Percentiles rank a stretch among this genome's conserved stretches.
Conservation (phyloP, 257 asterid species). For the Cinchona pubescens region DNA sequence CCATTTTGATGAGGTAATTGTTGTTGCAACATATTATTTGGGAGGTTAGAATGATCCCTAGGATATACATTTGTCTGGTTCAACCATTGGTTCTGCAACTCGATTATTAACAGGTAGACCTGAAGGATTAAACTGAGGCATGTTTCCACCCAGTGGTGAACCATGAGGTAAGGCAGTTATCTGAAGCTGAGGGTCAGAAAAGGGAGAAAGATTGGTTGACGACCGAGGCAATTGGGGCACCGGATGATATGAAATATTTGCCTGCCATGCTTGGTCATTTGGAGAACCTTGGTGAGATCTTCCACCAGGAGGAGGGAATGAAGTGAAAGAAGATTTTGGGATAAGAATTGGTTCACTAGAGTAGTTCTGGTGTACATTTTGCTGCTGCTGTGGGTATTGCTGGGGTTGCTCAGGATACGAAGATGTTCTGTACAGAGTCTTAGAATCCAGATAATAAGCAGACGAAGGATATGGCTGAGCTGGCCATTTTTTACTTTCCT, state of each 20-base stretch:
- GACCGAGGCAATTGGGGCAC: constrained; percentile 47
- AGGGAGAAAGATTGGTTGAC: constrained; percentile 53
- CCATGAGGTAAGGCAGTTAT: constrained; percentile 50
- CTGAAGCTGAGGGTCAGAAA: constrained; percentile 55
- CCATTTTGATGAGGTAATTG: constrained; percentile 66
- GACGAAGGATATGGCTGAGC: constrained; percentile 57
- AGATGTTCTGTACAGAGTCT: constrained; percentile 65
- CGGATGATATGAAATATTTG: constrained; percentile 40
- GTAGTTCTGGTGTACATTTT: constrained; percentile 47
- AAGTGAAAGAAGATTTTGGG: constrained; percentile 65
- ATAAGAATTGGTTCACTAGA: constrained; percentile 67
- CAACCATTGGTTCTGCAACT: constrained; percentile 58
- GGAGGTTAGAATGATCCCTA: constrained; percentile 51
- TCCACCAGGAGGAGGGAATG: constrained; percentile 72
- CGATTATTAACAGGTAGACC: constrained; percentile 57
- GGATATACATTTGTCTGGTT: constrained; percentile 46
- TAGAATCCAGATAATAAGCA: constrained; percentile 41
- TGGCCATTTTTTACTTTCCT: constrained; percentile 63
- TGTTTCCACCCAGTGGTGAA: constrained; percentile 60
- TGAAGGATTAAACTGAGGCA: constrained; percentile 60
- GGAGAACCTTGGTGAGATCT: constrained; percentile 74
- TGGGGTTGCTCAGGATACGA: constrained; percentile 85
- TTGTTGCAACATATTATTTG: constrained; percentile 52
- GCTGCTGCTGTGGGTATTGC: constrained; percentile 51
- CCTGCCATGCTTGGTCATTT: constrained; percentile 40